These are phyloP conservation scores for Talaromyces sp. DNA, from an alignment of 2,329 filamentous ascomycete species.

Conservation along the genomic window DNA sequence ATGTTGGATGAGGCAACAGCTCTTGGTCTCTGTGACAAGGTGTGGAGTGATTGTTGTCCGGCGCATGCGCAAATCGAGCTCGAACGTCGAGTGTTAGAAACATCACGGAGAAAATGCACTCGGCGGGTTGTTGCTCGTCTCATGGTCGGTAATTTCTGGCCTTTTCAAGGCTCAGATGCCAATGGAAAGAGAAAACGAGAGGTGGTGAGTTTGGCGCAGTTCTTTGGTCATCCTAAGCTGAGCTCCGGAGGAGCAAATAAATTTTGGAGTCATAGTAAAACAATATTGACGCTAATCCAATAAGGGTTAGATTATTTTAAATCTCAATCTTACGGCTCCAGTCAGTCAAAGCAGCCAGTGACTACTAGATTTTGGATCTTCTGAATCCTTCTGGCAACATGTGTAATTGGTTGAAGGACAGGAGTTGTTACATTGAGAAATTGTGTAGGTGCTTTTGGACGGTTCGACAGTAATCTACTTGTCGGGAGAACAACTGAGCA, in stretches of 20 bases:
- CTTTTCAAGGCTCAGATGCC: background rate
- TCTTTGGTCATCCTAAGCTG: background rate
- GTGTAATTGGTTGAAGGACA: background rate
- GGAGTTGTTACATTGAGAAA: background rate
- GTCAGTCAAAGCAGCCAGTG: too few species aligned
- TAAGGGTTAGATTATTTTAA: background rate
- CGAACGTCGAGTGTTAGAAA: background rate
- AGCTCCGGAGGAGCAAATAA: background rate
- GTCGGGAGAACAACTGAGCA: background rate
- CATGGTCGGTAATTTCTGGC: background rate
- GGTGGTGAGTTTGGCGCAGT: background rate
- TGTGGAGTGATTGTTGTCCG: background rate
- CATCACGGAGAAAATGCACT: conserved; percentile 10
- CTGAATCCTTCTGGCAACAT: background rate
- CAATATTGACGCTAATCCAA: background rate
- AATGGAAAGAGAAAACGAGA: background rate
- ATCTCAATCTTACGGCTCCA: too few species aligned
- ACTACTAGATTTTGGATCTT: too few species aligned
- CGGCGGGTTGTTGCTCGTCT: conserved; percentile 6
- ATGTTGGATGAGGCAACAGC: background rate
- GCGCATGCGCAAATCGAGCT: conserved; percentile 6
- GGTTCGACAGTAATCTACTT: background rate
- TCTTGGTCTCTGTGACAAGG: conserved; percentile 2
- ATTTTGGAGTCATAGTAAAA: background rate
- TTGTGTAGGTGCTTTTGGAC: background rate